Conservation (phyloP, 2,329 filamentous ascomycete genomes). For the Didymella pinodella region DNA sequence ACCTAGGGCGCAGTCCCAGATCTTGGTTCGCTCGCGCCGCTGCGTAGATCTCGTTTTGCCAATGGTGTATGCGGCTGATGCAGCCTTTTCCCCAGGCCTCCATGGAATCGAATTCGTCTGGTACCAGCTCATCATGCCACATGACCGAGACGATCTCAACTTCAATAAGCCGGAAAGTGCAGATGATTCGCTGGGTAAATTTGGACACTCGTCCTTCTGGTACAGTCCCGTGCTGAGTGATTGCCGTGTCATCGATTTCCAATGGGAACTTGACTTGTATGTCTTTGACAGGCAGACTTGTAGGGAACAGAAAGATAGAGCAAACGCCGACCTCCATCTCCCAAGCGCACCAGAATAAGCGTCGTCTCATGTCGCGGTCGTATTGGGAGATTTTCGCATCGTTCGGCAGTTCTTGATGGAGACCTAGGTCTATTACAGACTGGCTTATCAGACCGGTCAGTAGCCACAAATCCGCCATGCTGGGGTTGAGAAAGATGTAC, state of each 20-base stretch:
- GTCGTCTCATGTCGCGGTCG: slow-evolving; percentile 49
- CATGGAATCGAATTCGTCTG: slow-evolving; percentile 34
- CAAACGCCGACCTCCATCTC: slow-evolving; percentile 51
- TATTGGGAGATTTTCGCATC: slow-evolving; percentile 37
- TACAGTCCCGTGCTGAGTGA: slow-evolving; percentile 40
- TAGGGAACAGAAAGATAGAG: slow-evolving; percentile 44
- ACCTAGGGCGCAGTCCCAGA: slow-evolving; percentile 35
- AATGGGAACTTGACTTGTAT: slow-evolving; percentile 45
- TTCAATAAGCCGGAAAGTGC: slow-evolving; percentile 46
- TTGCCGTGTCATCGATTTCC: slow-evolving; percentile 46
- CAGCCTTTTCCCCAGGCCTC: slow-evolving; percentile 43
- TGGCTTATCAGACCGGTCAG: slow-evolving; percentile 49
- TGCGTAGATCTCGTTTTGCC: slow-evolving; percentile 42
- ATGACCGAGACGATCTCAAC: slow-evolving; percentile 45
- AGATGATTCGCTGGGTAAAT: slow-evolving; percentile 47
- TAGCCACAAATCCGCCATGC: slow-evolving; percentile 49
- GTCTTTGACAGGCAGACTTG: slow-evolving; percentile 40
- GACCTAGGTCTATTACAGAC: slow-evolving; percentile 47
- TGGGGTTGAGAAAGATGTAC: slow-evolving; percentile 49
- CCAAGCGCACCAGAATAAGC: slow-evolving; percentile 50
- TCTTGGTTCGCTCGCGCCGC: slow-evolving; percentile 42
- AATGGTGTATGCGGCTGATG: slow-evolving; percentile 38
- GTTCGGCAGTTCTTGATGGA: slow-evolving; percentile 48
- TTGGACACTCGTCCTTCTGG: slow-evolving; percentile 43
- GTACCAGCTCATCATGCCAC: slow-evolving; percentile 44